Percentiles rank a stretch among this genome's conserved stretches.
Conservation (phyloP, 345 rosid genomes). For the Eucalyptus curtisii region DNA sequence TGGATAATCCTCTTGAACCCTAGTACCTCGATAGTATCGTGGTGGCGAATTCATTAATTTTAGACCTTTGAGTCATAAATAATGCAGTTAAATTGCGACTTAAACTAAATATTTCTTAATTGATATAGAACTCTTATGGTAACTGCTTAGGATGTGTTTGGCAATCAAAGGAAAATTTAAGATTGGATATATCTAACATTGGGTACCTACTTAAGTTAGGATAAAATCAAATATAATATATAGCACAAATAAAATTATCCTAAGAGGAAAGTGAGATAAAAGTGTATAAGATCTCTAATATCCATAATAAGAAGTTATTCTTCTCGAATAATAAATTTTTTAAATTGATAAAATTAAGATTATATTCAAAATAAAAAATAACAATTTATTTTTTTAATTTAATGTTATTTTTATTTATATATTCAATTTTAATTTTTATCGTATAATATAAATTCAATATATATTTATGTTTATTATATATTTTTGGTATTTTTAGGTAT, state of each 20-base stretch:
- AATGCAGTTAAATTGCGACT: rapidly evolving
- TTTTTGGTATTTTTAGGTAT: too few species aligned
- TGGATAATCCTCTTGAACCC: too few species aligned
- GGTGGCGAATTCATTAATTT: rapidly evolving
- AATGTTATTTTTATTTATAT: too few species aligned
- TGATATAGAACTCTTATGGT: rapidly evolving
- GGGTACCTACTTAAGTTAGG: rapidly evolving
- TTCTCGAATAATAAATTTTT: rapidly evolving
- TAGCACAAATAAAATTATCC: rapidly evolving
- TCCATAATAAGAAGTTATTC: rapidly evolving
- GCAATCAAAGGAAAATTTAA: too few species aligned
- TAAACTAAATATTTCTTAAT: rapidly evolving
- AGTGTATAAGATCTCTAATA: rapidly evolving
- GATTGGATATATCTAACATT: rapidly evolving
- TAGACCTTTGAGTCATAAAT: rapidly evolving
- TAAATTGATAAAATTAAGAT: too few species aligned
- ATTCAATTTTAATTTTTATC: too few species aligned
- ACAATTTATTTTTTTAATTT: too few species aligned
- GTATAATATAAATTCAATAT: too few species aligned
- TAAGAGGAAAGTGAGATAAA: rapidly evolving
- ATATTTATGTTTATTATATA: too few species aligned
- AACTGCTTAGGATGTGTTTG: rapidly evolving
- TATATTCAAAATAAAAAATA: too few species aligned
- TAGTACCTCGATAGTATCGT: rapidly evolving
- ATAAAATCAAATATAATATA: too few species aligned